Base-by-base conservation (phyloP, 1,139 yeast genomes). In the Yamadazyma taylorii region DNA sequence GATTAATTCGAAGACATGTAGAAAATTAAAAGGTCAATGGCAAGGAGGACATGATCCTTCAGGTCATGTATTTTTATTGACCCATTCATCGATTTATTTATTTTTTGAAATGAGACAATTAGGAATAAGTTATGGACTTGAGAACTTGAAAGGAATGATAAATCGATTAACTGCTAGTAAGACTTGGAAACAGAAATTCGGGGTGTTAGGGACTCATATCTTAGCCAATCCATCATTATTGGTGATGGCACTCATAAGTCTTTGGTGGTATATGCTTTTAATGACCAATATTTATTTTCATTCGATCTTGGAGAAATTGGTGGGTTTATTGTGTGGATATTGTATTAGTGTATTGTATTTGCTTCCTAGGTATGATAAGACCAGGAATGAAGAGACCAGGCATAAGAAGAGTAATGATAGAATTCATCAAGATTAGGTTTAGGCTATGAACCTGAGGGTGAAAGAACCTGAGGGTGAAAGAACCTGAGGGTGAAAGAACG, bases 1-100 rank as follows among this genome's bases (percentile, higher is more conserved):
- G 2, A 52, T 71, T 10, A 55, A 69, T 2, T 79, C 85, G 13
- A 68, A 69, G 30, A 63, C 65, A 5, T 89, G 97, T 55, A 66
- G 89, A 31, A 53, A 63, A 19, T 48, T 77, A 16, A 78, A 77
- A 17, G 97, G 97, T 0, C 48, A 64, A 3, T 90, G 97, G 98
- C 57, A 55, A 8, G 97, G 96, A 1, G 98, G 98, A 0, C 96
- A 88, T 55, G 98, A 92, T 63, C 96, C 97, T 11, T 84, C 94
- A 44, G 98, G 98, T 0, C 98, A 92, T 57, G 85, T 88, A 0
- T 92, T 90, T 51, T 58, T 92, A 32, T 62, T 92, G 39, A 78
- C 86, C 3, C 83, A 87, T 45, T 77, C 92, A 39, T 78, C 87
- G 13, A 63, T 86, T 51, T 77, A 84, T 44, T 55, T 92, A 48